Conservation (phyloP, 2,329 filamentous ascomycete species). For the Aspergillus aculeatus region DNA sequence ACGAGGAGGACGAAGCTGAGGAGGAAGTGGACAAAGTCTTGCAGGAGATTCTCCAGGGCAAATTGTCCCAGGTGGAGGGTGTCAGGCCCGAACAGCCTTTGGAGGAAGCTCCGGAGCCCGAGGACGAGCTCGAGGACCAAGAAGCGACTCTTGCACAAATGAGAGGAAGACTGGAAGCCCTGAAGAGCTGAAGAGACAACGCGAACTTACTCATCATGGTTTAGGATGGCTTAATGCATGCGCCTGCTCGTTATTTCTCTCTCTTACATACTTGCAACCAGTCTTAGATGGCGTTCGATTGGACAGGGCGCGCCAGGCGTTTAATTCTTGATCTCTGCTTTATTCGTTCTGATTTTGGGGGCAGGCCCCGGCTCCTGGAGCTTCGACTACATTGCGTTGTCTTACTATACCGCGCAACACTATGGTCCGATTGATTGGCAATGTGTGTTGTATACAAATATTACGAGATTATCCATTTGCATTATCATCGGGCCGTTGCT, state of each 20-base stretch:
- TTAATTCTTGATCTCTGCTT: slow-evolving; percentile 5
- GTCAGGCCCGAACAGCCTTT: slow-evolving; percentile 56
- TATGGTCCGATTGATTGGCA: background rate
- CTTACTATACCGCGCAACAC: background rate
- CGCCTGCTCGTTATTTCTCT: background rate
- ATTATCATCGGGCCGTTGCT: slow-evolving; percentile 1
- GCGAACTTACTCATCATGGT: background rate
- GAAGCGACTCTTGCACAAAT: slow-evolving; percentile 93
- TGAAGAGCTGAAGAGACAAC: slow-evolving; percentile 67
- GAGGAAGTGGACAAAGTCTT: slow-evolving; percentile 91
- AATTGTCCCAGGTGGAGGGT: slow-evolving; percentile 64
- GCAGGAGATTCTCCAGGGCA: slow-evolving; percentile 83
- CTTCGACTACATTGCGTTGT: background rate
- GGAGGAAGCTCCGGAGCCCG: slow-evolving; percentile 52
- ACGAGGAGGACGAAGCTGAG: slow-evolving; percentile 72
- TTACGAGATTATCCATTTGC: background rate
- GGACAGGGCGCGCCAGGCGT: background rate
- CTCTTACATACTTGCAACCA: background rate
- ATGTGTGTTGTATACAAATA: background rate
- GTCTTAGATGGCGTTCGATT: background rate
- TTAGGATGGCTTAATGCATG: background rate
- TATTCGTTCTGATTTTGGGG: slow-evolving; percentile 20
- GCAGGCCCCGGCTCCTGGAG: slow-evolving; percentile 25
- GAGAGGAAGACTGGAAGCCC: slow-evolving; percentile 83
- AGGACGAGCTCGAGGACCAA: slow-evolving; percentile 79